Evolutionary conservation across 805 yeast species (phyloP).

Genomic region (Saccharomycopsis oosterbeekiorum): DNA sequence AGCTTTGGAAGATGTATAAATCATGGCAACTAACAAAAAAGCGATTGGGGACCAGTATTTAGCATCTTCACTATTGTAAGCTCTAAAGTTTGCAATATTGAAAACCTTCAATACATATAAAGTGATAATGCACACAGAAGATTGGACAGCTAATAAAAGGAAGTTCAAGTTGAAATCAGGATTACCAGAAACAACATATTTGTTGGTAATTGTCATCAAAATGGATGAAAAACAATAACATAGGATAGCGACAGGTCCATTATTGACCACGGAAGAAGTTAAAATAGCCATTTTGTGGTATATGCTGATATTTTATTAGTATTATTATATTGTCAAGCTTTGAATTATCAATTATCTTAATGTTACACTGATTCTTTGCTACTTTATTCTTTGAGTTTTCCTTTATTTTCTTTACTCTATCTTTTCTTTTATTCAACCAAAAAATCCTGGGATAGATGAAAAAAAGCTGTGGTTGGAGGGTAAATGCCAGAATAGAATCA

Average conservation of each 20-base stretch:
- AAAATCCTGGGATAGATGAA: too few species aligned
- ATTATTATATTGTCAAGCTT: too few species aligned
- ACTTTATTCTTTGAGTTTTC: neutral
- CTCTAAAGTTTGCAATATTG: constrained; percentile 78
- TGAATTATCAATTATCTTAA: too few species aligned
- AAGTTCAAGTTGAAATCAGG: constrained; percentile 74
- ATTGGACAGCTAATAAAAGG: constrained; percentile 80
- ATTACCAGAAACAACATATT: constrained; percentile 75
- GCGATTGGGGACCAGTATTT: constrained; percentile 96
- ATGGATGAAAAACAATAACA: constrained; percentile 91
- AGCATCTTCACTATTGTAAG: constrained; percentile 77
- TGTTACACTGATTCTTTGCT: neutral
- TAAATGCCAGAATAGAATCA: too few species aligned
- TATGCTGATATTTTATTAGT: too few species aligned
- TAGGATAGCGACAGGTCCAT: constrained; percentile 55
- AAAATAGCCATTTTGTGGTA: constrained; percentile 16
- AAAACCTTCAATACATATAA: constrained; percentile 63
- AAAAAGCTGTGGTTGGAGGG: too few species aligned
- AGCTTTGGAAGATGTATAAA: constrained; percentile 93
- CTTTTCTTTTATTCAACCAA: neutral
- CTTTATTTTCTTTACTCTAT: neutral
- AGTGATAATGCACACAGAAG: constrained; percentile 68
- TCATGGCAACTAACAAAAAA: constrained; percentile 79
- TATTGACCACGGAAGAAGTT: constrained; percentile 29
- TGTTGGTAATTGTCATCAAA: constrained; percentile 95